Evolutionary conservation across 1,139 yeast species (phyloP).

Genomic region (Nakaseomyces sp.): DNA sequence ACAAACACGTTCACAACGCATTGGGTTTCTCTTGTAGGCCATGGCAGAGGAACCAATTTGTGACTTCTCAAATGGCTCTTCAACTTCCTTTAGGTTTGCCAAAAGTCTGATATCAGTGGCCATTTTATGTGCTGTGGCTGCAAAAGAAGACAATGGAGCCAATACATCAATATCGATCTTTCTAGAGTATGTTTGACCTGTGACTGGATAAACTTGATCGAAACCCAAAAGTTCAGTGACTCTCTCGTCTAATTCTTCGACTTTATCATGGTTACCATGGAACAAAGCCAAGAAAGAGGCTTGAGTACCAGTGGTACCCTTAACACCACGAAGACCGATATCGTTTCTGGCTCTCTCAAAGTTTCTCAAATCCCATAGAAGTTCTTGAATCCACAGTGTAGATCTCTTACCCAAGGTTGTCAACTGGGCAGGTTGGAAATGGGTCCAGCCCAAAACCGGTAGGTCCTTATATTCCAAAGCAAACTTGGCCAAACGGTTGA

Average conservation of each 20-base stretch:
- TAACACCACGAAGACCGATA: constrained; percentile 93
- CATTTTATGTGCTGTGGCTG: constrained; percentile 95
- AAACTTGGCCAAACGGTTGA: constrained; percentile 78
- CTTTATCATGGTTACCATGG: constrained; percentile 96
- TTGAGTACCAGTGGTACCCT: constrained; percentile 99
- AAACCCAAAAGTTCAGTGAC: constrained; percentile 91
- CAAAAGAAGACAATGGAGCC: constrained; percentile 88
- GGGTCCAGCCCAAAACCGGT: constrained; percentile 99
- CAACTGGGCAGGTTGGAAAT: constrained; percentile 98
- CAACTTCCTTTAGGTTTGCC: constrained; percentile 94
- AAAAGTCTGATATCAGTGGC: constrained; percentile 94
- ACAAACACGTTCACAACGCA: constrained; percentile 98
- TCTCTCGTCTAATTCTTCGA: constrained; percentile 80
- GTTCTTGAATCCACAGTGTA: constrained; percentile 94
- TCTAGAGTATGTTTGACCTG: constrained; percentile 97
- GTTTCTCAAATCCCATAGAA: constrained; percentile 96
- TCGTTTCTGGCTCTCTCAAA: constrained; percentile 94
- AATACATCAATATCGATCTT: constrained; percentile 93
- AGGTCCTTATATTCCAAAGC: constrained; percentile 88
- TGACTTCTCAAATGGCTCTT: constrained; percentile 95
- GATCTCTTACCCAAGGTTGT: constrained; percentile 99
- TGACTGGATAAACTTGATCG: constrained; percentile 90
- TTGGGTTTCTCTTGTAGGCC: constrained; percentile 99
- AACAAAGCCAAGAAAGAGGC: constrained; percentile 89
- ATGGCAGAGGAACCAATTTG: constrained; percentile 98